These are phyloP conservation scores for Pichia nanzhaoensis DNA, from an alignment of 805 yeast species.

Conservation along the genomic window DNA sequence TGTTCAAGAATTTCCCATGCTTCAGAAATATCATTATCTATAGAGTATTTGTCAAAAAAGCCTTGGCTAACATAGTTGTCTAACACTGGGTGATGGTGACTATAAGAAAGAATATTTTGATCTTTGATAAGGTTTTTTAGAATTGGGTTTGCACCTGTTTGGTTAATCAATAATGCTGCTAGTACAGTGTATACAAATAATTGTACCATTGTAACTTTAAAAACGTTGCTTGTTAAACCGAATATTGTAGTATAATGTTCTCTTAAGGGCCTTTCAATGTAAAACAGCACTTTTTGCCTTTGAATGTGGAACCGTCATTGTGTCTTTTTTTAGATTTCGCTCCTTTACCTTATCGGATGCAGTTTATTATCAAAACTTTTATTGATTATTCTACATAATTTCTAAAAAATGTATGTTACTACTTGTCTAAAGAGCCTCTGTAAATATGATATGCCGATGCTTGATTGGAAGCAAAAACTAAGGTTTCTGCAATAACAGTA, in stretches of 20 bases:
- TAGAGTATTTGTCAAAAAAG: background rate
- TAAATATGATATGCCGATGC: constrained; percentile 67
- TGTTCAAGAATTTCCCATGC: constrained; percentile 13
- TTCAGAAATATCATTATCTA: constrained; percentile 6
- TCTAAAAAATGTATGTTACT: background rate
- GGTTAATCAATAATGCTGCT: background rate
- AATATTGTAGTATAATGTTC: no score
- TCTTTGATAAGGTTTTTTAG: background rate
- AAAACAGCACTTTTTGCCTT: no score
- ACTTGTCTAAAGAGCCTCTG: constrained; percentile 24
- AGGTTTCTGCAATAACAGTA: constrained; percentile 71
- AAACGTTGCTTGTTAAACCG: no score
- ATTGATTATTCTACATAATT: background rate
- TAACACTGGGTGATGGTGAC: constrained; percentile 5
- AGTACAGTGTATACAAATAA: background rate
- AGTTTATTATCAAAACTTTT: no score
- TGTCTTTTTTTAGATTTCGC: no score
- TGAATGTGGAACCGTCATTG: no score
- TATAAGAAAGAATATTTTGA: constrained; percentile 6
- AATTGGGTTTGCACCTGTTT: constrained; percentile 7
- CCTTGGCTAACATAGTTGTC: constrained; percentile 11
- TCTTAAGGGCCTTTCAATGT: no score
- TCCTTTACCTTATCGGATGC: no score
- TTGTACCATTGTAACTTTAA: background rate
- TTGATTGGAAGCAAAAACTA: constrained; percentile 82